Conservation (phyloP, 2,329 filamentous ascomycete species). For the Penicillium sp. region DNA sequence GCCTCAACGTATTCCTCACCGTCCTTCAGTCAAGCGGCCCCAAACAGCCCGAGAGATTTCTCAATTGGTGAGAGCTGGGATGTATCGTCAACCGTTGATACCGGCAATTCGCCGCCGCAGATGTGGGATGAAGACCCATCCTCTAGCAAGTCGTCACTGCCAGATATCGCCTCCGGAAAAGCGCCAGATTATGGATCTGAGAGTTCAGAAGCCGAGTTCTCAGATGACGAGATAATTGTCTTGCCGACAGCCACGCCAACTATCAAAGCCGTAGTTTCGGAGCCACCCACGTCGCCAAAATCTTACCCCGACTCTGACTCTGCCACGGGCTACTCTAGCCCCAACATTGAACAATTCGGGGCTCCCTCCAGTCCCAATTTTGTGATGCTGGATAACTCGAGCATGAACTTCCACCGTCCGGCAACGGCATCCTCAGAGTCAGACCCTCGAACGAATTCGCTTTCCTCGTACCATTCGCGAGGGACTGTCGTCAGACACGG, state of each 20-base stretch:
- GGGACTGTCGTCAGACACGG: constrained; percentile 43
- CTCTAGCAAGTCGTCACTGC: constrained; percentile 40
- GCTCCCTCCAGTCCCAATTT: constrained; percentile 44
- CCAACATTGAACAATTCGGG: constrained; percentile 41
- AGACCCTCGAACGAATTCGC: constrained; percentile 38
- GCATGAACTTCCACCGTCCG: constrained; percentile 39
- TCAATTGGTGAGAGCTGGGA: constrained; percentile 36
- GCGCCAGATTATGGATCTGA: constrained; percentile 21
- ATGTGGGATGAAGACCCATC: constrained; percentile 41
- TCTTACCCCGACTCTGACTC: constrained; percentile 24
- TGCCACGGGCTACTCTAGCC: constrained; percentile 38
- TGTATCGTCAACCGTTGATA: constrained; percentile 38
- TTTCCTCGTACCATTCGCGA: constrained; percentile 42
- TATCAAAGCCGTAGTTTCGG: constrained; percentile 39
- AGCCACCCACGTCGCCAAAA: constrained; percentile 30
- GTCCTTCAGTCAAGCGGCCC: constrained; percentile 26
- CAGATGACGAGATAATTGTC: constrained; percentile 36
- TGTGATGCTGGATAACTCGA: constrained; percentile 26
- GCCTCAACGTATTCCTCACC: constrained; percentile 31
- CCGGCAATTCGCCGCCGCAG: constrained; percentile 37
- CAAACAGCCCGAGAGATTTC: constrained; percentile 29
- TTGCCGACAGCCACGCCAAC: constrained; percentile 36
- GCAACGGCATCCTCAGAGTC: constrained; percentile 33
- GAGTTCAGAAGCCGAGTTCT: constrained; percentile 27
- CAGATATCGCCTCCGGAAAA: constrained; percentile 26